These are phyloP conservation scores for Phaffia tasmanica DNA, from an alignment of 768 basidiomycete species.

Conservation along the genomic window DNA sequence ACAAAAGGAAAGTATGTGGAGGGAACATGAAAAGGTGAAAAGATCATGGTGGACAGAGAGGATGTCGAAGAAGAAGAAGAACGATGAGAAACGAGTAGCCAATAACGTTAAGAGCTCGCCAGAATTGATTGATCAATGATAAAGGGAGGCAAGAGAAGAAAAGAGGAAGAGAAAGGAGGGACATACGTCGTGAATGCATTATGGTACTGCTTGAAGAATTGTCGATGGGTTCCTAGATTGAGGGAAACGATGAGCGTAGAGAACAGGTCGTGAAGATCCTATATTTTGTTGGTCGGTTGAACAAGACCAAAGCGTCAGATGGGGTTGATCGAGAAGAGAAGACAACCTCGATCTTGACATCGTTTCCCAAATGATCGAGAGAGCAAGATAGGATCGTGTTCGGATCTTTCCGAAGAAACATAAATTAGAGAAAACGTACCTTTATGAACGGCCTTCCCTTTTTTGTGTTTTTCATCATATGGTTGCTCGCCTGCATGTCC, in stretches of 20 bases:
- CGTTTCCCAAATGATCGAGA: not conserved
- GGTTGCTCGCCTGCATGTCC: conserved; percentile 34
- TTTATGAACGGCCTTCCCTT: conserved; percentile 88
- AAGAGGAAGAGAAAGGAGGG: not conserved
- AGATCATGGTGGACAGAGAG: not conserved
- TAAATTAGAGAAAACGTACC: conserved; percentile 42
- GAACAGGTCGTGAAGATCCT: conserved; percentile 98
- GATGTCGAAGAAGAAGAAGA: not conserved
- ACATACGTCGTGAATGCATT: conserved; percentile 93
- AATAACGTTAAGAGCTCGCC: not conserved
- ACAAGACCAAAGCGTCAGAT: conserved; percentile 21
- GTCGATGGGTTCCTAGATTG: conserved; percentile 74
- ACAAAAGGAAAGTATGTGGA: not conserved
- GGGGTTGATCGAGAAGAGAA: not conserved
- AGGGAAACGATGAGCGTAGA: conserved; percentile 93
- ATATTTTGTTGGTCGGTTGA: conserved; percentile 16
- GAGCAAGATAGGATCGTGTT: not conserved
- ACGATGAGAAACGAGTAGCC: conserved; percentile 2
- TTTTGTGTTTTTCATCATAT: conserved; percentile 99
- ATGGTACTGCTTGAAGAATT: conserved; percentile 88
- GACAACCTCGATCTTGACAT: not conserved
- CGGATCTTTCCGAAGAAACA: not conserved
- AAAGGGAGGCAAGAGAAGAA: not conserved
- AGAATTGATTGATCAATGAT: not conserved
- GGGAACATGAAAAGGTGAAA: not conserved